Conservation (phyloP, 192 early-diverging fungal species). For the Podila epigama region DNA sequence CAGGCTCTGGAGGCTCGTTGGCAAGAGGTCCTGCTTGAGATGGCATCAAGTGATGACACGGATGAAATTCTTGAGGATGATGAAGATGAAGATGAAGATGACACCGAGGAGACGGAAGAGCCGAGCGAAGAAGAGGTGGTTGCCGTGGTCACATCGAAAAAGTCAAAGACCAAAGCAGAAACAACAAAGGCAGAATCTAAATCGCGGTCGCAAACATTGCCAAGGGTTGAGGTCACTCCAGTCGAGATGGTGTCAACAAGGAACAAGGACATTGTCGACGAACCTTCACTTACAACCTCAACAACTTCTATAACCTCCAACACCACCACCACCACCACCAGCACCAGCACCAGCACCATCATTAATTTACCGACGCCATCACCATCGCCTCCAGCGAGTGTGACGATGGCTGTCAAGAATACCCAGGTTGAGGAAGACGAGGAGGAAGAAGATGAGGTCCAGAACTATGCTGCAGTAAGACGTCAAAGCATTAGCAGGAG, state of each 20-base stretch:
- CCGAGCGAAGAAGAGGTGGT: neutral
- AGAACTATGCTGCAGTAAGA: slow-evolving; percentile 9
- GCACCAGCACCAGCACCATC: neutral
- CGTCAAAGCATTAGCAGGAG: slow-evolving; percentile 28
- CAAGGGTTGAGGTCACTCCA: no score
- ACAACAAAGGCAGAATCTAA: neutral
- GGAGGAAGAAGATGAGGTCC: slow-evolving; percentile 30
- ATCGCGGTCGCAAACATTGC: no score
- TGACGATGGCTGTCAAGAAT: neutral
- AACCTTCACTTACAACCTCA: no score
- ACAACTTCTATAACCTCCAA: no score
- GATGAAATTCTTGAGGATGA: slow-evolving; percentile 36
- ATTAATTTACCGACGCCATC: neutral
- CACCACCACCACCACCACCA: neutral
- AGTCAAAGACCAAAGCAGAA: neutral
- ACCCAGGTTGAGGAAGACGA: slow-evolving; percentile 4
- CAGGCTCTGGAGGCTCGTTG: slow-evolving; percentile 35
- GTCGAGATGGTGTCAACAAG: no score
- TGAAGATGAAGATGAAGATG: slow-evolving; percentile 13
- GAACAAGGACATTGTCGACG: no score
- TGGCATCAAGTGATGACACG: slow-evolving; percentile 30
- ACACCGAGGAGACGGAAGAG: neutral
- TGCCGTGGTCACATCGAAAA: neutral
- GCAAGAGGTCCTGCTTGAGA: slow-evolving; percentile 38
- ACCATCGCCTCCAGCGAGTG: neutral